Base-by-base conservation (phyloP, 495 filamentous ascomycete species). In the Penicillium chermesinum region DNA sequence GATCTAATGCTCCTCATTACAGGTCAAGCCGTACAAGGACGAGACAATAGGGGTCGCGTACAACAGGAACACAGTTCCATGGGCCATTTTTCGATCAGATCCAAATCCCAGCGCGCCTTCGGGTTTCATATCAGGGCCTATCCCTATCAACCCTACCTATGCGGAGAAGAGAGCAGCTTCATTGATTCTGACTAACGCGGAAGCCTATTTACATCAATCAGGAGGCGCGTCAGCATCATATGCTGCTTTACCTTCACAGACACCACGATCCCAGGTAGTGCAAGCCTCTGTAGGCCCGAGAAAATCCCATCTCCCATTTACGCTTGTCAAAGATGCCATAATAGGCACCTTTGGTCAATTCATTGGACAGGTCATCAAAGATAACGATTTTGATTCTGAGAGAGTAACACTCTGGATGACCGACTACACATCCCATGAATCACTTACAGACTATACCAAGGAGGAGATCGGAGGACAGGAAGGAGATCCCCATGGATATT, bases 371-470 rank as follows among this genome's bases (percentile, higher is more conserved):
- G 81, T 96, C 2, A 73, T 89, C 37, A 87, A 81, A 52, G 74
- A 80, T 0, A 84, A 79, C 38, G 75, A 67, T 27, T 67, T 64
- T 39, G 61, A 65, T 22, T 64, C 61, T 20, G 71, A 72, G 14
- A 77, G 63, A 44, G 61, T 77, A 15, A 80, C 84, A 1, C 36
- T 98, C 0, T 89, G 91, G 63, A 61, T 96, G 14, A 90, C 88
- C 0, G 93, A 98, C 62, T 98, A 95, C 64, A 95, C 91, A 7
- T 60, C 75, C 18, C 86, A 94, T 49, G 54, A 64, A 0, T 46
- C 55, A 22, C 78, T 97, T 16, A 80, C 74, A 37, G 65, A 82
- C 25, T 81, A 83, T 33, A 46, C 38, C 10, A 61, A 58, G 16
- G 76, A 73, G 50, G 59, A 64, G 19, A n/a, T n/a, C n/a, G n/a